These are phyloP conservation scores for Saussurea involucrata DNA, from an alignment of 129 eudicot genomes.

Conservation along the genomic window DNA sequence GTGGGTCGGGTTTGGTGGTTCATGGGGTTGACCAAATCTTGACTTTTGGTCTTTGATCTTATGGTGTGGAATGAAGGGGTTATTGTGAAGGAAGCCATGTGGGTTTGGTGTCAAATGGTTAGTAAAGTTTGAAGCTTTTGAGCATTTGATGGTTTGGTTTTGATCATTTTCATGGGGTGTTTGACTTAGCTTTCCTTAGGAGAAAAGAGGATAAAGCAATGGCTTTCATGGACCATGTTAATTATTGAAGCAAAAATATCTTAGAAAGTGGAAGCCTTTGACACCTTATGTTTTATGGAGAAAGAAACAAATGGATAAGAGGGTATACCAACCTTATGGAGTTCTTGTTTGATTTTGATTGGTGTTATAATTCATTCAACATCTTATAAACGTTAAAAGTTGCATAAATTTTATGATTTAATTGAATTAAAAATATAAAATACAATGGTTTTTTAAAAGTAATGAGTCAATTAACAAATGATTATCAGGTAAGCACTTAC, in stretches of 20 bases:
- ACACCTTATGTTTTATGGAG: conserved; percentile 20
- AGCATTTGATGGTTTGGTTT: not conserved
- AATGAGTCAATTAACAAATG: no score
- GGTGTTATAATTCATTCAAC: not conserved
- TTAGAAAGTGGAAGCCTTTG: conserved; percentile 11
- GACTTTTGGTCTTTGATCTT: conserved; percentile 19
- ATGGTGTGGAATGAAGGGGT: conserved; percentile 28
- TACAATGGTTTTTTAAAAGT: not conserved
- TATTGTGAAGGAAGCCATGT: conserved; percentile 54
- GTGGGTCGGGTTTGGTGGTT: conserved; percentile 23
- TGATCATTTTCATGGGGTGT: conserved; percentile 12
- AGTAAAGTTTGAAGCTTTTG: conserved; percentile 18
- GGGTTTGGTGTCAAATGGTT: conserved; percentile 22
- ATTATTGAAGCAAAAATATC: conserved; percentile 34
- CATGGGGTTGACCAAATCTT: conserved; percentile 22
- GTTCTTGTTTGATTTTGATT: not conserved
- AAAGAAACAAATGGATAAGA: conserved; percentile 31
- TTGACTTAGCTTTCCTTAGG: conserved; percentile 9
- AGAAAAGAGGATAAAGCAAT: conserved; percentile 25
- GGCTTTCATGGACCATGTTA: conserved; percentile 18
- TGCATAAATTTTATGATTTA: not conserved
- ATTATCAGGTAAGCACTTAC: no score
- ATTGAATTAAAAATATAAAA: not conserved
- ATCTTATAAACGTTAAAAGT: no score
- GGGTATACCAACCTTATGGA: not conserved